Evolutionary conservation across 164 flowering plant genomes (phyloP).

Genomic region (Nymphaea colorata): DNA sequence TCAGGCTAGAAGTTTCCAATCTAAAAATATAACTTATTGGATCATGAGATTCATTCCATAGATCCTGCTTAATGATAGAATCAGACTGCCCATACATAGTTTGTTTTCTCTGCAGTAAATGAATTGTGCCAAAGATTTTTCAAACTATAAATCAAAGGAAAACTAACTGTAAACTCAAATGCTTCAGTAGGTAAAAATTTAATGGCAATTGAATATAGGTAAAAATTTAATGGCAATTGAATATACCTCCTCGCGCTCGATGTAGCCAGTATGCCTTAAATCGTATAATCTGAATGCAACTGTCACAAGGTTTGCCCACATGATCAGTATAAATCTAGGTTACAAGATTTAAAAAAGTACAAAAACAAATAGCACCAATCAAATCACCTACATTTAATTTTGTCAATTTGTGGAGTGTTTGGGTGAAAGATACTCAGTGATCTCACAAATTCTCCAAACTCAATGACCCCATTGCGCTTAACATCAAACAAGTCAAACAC

Average conservation of each 20-base stretch:
- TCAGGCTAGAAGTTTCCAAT: no score
- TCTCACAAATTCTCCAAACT: slow-evolving; percentile 84
- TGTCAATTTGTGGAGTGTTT: slow-evolving; percentile 43
- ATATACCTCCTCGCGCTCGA: slow-evolving; percentile 66
- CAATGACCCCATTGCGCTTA: slow-evolving; percentile 82
- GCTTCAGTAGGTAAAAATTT: no score
- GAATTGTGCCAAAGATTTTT: no score
- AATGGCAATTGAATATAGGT: slow-evolving; percentile 4
- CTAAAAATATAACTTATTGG: no score
- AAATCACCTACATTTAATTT: slow-evolving; percentile 46
- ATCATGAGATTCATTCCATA: no score
- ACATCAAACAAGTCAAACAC: slow-evolving; percentile 72
- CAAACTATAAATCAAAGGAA: no score
- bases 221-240: no score
- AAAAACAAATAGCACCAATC: no score
- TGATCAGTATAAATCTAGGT: not conserved
- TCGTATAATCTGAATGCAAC: slow-evolving; percentile 74
- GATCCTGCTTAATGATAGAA: no score
- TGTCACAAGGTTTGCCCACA: slow-evolving; percentile 20
- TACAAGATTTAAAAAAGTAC: not conserved
- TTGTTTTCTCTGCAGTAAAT: no score
- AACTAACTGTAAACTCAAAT: no score
- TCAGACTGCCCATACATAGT: no score
- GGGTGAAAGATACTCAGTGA: slow-evolving; percentile 76
- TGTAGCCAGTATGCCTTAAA: slow-evolving; percentile 62